These are phyloP conservation scores for Mycena vitilis DNA, from an alignment of 768 basidiomycete genomes.

Conservation along the genomic window DNA sequence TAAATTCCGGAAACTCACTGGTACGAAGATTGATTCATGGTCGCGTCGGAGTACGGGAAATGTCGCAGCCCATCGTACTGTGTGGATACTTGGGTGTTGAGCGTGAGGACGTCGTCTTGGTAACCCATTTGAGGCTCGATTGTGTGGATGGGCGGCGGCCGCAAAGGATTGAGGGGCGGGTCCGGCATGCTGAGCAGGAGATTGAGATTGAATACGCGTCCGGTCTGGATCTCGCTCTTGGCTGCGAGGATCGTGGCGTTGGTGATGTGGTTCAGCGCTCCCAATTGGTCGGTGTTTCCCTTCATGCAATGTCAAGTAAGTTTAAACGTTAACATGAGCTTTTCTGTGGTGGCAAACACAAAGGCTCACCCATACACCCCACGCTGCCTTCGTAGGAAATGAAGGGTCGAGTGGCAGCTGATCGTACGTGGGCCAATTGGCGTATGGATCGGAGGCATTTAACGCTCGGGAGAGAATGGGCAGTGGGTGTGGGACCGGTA, in stretches of 20 bases:
- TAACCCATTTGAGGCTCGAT: constrained; percentile 19
- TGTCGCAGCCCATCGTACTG: constrained; percentile 31
- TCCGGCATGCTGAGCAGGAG: constrained; percentile 24
- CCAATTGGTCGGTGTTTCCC: constrained; percentile 29
- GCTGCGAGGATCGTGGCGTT: constrained; percentile 25
- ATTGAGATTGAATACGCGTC: constrained; percentile 23
- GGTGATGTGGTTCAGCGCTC: constrained; percentile 31
- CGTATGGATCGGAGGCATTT: constrained; percentile 21
- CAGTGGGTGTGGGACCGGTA: constrained; percentile 2
- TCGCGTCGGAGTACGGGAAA: constrained; percentile 27
- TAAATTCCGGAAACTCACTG: not conserved
- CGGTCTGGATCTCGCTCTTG: constrained; percentile 20
- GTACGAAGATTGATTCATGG: constrained; percentile 2
- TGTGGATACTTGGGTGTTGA: constrained; percentile 31
- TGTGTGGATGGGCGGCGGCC: constrained; percentile 17
- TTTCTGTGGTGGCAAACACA: too few relatives aligned
- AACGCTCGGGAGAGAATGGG: constrained; percentile 9
- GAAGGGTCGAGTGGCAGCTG: constrained; percentile 30
- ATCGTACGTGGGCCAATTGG: constrained; percentile 31
- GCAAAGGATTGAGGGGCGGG: constrained; percentile 15
- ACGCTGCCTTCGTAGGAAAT: constrained; percentile 30
- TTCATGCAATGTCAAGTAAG: not conserved
- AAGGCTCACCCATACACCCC: constrained; percentile 31
- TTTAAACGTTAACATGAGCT: not conserved
- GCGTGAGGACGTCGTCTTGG: constrained; percentile 29